These are phyloP conservation scores for Alternaria incomplexa DNA, from an alignment of 2,329 filamentous ascomycete genomes.

Conservation along the genomic window DNA sequence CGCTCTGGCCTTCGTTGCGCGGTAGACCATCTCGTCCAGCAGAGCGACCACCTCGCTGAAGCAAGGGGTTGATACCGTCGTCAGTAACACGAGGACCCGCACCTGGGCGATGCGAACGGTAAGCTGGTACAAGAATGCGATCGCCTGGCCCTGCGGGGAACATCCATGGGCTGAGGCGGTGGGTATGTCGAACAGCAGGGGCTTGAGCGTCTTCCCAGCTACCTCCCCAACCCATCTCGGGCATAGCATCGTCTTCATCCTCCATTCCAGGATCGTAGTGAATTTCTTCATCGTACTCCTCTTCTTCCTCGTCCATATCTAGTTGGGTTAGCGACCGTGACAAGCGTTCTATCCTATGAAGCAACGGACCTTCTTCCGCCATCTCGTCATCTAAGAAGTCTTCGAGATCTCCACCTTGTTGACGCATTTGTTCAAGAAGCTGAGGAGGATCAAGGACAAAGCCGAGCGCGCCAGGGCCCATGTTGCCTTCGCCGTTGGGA, in stretches of 20 bases:
- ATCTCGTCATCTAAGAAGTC: constrained; percentile 65
- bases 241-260: constrained; percentile 53
- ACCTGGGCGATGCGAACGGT: constrained; percentile 61
- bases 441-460: constrained; percentile 46
- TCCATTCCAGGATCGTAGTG: constrained; percentile 61
- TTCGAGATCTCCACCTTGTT: constrained; percentile 52
- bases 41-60: constrained; percentile 66
- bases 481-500: constrained; percentile 61
- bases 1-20: constrained; percentile 53
- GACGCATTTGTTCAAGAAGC: constrained; percentile 49
- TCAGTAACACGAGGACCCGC: constrained; percentile 67
- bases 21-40: constrained; percentile 31
- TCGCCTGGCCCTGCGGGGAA: constrained; percentile 63
- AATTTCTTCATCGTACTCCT: constrained; percentile 71
- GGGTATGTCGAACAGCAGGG: constrained; percentile 56
- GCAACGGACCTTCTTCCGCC: constrained; percentile 64
- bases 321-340: constrained; percentile 44
- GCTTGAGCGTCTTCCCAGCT: constrained; percentile 57
- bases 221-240: constrained; percentile 56
- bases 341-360: background rate
- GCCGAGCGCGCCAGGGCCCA: constrained; percentile 50
- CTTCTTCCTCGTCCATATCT: constrained; percentile 68
- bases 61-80: constrained; percentile 85
- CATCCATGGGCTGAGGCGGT: constrained; percentile 64
- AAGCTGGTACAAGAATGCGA: constrained; percentile 50